Evolutionary conservation across 805 yeast species (phyloP), one percentile per base, ranked within the genome.

Genomic region (Yueomyces sinensis): DNA sequence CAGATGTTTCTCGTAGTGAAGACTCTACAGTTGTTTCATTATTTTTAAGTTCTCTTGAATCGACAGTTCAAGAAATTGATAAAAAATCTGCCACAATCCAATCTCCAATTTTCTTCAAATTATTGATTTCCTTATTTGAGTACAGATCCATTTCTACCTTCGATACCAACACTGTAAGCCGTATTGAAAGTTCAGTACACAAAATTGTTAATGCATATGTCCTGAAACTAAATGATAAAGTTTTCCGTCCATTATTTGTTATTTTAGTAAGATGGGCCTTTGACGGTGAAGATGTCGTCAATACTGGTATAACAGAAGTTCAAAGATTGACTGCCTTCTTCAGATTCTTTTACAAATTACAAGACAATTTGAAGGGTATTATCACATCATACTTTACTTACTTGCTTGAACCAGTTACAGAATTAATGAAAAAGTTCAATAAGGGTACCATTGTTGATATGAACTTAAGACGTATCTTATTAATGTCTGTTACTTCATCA

Each of bases 171-270:
- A 77, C 94, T 11, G 64, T 82, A 43, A 76, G 80, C 54, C 70
- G 94, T 45, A 72, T 89, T 42, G 97, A 89, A 53, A 68, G 84
- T 15, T 69, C 79, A 9, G 72, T 80, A 51, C 79, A 81, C 46
- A 63, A 70, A 27, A 72, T 86, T 52, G 87, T 82, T 16, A 73
- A 89, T 43, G 64, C 65, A 17, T 77, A 75, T 45, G 93, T 89
- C 15, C 69, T 91, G 77, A 87, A 89, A 58, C 70, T 91, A 59
- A 91, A 91, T 54, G 98, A 91, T 55, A 84, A 83, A 61, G 72
- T 77, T 17, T 91, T 91, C 68, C 74, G 96, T 52, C 98, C 98
- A 15, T 63, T 83, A 51, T 91, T 91, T 60, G 89, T 87, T 5
- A 65, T 77, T 18, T 64, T 84, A 46, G 86, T 81, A 11, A 74